A percentile compares a stretch with the other conserved stretches of the same genome.
Evolutionary conservation across 352 stramenopile genomes (phyloP).

Genomic region (Saprolegnia diclina): DNA sequence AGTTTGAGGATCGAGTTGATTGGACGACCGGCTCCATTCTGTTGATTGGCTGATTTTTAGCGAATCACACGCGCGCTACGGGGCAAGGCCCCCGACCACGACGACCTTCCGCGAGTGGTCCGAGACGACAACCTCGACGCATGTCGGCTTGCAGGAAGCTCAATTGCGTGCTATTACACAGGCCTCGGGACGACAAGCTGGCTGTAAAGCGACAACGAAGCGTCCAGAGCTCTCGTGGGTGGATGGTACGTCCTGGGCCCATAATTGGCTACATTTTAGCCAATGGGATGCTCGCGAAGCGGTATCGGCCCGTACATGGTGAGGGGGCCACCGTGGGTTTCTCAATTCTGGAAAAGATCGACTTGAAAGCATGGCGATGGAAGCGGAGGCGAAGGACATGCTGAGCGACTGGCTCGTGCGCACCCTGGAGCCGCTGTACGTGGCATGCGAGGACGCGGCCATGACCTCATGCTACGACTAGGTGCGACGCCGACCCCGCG

Average conservation of each 20-base stretch:
- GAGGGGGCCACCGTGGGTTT: neutral
- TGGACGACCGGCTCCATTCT: neutral
- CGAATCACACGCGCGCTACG: neutral
- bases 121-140: no score
- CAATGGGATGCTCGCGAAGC: neutral
- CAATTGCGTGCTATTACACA: no score
- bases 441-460: slow-evolving; percentile 11
- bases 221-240: no score
- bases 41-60: slow-evolving; percentile 7
- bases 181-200: no score
- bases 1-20: neutral
- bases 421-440: slow-evolving; percentile 79
- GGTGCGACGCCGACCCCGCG: slow-evolving; percentile 78
- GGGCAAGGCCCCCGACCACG: no score
- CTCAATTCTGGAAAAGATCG: slow-evolving; percentile 22
- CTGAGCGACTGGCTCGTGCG: slow-evolving; percentile 82
- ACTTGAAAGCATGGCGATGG: slow-evolving; percentile 39
- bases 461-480: slow-evolving; percentile 30
- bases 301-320: neutral
- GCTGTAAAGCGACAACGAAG: no score
- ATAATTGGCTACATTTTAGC: slow-evolving; percentile 3
- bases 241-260: no score
- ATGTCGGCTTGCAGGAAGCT: no score
- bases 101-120: no score
- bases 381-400: slow-evolving; percentile 70